phyloP scores from a whole-genome alignment of 495 filamentous ascomycete genomes.

The Daldinia childiae region DNA sequence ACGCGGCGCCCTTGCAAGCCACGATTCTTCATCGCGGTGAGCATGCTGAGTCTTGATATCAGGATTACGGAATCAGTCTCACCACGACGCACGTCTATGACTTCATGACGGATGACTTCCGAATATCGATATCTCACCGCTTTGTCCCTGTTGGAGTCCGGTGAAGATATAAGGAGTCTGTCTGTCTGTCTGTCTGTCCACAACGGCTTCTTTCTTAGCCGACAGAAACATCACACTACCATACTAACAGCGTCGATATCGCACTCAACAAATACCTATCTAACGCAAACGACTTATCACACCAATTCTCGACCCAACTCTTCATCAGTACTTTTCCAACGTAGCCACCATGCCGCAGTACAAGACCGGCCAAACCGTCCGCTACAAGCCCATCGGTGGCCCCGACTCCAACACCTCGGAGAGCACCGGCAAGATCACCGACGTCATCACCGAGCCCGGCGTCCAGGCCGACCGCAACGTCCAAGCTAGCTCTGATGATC shows the following conservation, averaged over 20 bases:
- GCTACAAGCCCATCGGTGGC: conserved; percentile 56
- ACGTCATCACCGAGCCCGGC: conserved; percentile 53
- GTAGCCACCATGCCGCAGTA: conserved; percentile 33
- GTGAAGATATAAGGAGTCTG: background rate
- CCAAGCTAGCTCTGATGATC: conserved; percentile 49
- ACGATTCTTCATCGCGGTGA: background rate
- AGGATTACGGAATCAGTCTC: conserved; percentile 27
- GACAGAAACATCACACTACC: background rate
- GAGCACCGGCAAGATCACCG: conserved; percentile 51
- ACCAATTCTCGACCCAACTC: background rate
- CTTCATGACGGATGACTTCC: conserved; percentile 15
- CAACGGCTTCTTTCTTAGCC: background rate
- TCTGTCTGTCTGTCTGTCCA: too few relatives aligned
- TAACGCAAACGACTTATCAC: background rate
- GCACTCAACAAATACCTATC: background rate
- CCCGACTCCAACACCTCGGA: conserved; percentile 53
- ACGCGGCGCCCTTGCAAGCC: conserved; percentile 1
- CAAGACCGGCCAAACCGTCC: conserved; percentile 47
- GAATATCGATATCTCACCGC: background rate
- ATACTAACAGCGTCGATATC: background rate
- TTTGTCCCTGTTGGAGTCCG: background rate
- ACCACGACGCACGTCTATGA: conserved; percentile 27
- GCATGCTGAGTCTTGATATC: conserved; percentile 25
- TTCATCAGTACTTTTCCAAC: background rate
- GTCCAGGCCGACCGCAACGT: conserved; percentile 54